Evolutionary conservation across 2,329 filamentous ascomycete genomes (phyloP), one percentile per base, ranked within the genome.

Genomic region (Exophiala calicioides): DNA sequence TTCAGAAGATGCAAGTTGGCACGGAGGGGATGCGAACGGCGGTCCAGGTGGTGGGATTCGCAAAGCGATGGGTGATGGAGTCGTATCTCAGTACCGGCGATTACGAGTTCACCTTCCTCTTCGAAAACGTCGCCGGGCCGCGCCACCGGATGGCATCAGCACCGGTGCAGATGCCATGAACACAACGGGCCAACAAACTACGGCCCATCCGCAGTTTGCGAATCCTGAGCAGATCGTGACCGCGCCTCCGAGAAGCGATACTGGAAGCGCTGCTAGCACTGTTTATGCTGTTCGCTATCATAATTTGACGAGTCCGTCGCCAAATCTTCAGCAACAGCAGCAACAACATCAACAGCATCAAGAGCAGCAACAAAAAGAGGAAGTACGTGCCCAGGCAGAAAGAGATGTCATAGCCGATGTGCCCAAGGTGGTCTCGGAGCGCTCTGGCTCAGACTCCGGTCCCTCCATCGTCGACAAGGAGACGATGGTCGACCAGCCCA

Each of bases 231-330:
- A 43, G n/a, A 67, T 74, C 15, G 68, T 74, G 5, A 80, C 79
- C 8, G 80, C 81, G 1, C 67, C 82, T 27, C 83, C 78, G 58
- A 70, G 80, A 53, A 74, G 76, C 15, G 80, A 84, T 56, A 82
- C 79, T 1, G 77, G 75, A 4, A 84, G 80, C 62, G 79, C 79
- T 6, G 76, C 76, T 19, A 84, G 80, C 52, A 84, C 81, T 1
- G 76, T 83, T 3, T 84, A 85, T 59, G 76, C 79, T 40, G 76
- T 85, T 21, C 76, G 77, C 21, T 82, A 84, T 58, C 78, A 83
- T 57, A 73, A 78, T 10, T 69, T 77, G 6, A 66, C 68, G 12
- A 75, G 73, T 38, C 69, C 70, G 46, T 76, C 71, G 29, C 74
- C 65, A 38, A 50, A 51, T 16, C 41, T 38, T 9, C 48, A 52